Percentiles rank a stretch among this genome's conserved stretches.
phyloP scores from a whole-genome alignment of 192 early-diverging fungal species.

The Backusella westeae region DNA sequence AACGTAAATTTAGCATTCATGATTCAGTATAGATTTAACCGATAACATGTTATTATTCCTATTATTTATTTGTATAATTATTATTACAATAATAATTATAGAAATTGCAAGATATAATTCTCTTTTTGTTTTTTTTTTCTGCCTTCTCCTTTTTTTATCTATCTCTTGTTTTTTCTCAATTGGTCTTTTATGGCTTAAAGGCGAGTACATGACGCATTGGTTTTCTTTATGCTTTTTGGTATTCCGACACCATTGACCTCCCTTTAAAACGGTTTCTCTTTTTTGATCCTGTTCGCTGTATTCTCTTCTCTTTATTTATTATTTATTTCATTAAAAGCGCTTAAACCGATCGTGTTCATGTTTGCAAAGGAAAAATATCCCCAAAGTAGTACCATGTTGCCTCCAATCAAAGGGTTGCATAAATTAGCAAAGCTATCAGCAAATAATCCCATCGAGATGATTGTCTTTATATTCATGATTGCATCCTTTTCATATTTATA shows the following conservation, averaged over 20 bases:
- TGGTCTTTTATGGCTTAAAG: neutral
- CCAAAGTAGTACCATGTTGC: neutral
- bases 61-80: neutral
- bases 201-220: neutral
- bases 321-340: neutral
- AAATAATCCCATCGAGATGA: conserved; percentile 78
- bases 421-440: conserved; percentile 44
- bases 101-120: neutral
- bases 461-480: conserved; percentile 64
- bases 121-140: neutral
- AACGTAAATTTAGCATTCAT: no score
- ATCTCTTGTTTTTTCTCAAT: neutral
- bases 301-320: neutral
- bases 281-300: neutral
- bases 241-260: neutral
- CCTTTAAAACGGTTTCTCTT: neutral
- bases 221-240: neutral
- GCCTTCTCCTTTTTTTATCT: neutral
- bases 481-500: conserved; percentile 76
- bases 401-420: neutral
- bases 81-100: neutral
- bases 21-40: no score
- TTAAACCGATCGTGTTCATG: neutral
- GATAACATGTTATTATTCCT: neutral
- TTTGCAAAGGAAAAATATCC: neutral